These are phyloP conservation scores for Ilex asprella DNA, from an alignment of 257 asterid species.

Conservation along the genomic window DNA sequence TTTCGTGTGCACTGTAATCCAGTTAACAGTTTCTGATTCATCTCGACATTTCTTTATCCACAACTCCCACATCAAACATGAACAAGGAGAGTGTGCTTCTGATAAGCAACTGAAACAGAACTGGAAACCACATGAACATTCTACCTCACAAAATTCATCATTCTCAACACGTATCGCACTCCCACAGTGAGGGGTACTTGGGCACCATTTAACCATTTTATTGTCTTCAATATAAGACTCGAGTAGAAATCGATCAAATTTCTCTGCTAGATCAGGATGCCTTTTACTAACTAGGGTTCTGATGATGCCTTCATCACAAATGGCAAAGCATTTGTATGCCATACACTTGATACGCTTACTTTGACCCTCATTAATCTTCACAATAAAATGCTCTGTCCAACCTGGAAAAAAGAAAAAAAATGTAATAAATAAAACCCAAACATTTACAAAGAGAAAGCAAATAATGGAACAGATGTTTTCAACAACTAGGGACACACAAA, in stretches of 20 bases:
- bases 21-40: conserved; percentile 92
- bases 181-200: conserved; percentile 97
- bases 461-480: too few relatives aligned
- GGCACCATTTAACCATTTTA: conserved; percentile 98
- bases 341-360: conserved; percentile 95
- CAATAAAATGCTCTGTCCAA: conserved; percentile 95
- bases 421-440: too few relatives aligned
- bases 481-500: too few relatives aligned
- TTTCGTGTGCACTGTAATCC: conserved; percentile 87
- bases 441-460: too few relatives aligned
- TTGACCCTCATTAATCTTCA: conserved; percentile 92
- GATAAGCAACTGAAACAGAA: conserved; percentile 89
- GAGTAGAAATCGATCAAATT: conserved; percentile 85
- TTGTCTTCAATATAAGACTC: conserved; percentile 98
- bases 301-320: conserved; percentile 75
- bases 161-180: conserved; percentile 84
- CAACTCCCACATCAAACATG: conserved; percentile 89
- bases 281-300: conserved; percentile 56
- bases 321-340: conserved; percentile 88
- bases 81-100: conserved; percentile 97
- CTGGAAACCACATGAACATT: conserved; percentile 89
- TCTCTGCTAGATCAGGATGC: conserved; percentile 75
- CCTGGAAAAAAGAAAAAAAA: conserved; percentile 34
- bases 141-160: conserved; percentile 86
- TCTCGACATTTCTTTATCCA: conserved; percentile 96